A percentile compares a stretch with the other conserved stretches of the same genome.
These are phyloP conservation scores for Graphilbum fragrans DNA, from an alignment of 2,329 filamentous ascomycete genomes.

Conservation along the genomic window DNA sequence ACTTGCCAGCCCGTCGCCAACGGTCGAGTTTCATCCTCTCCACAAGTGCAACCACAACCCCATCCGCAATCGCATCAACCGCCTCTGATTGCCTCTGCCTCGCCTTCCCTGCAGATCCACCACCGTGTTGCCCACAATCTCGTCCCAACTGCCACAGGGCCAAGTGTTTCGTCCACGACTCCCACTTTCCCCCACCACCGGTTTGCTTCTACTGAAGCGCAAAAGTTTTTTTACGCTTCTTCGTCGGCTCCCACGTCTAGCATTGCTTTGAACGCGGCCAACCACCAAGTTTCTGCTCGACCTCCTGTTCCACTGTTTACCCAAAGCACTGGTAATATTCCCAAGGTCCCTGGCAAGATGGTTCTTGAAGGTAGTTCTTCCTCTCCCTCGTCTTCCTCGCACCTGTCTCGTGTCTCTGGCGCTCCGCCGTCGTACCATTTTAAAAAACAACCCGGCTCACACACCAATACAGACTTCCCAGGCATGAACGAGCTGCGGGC, in stretches of 20 bases:
- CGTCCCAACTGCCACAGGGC: constrained; percentile 41
- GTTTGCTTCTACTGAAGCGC: constrained; percentile 40
- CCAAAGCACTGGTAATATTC: constrained; percentile 30
- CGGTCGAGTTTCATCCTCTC: constrained; percentile 24
- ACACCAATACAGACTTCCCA: constrained; percentile 39
- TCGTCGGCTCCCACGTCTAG: constrained; percentile 47
- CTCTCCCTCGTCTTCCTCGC: neutral
- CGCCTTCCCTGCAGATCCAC: constrained; percentile 39
- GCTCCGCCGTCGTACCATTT: no score
- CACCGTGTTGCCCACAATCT: constrained; percentile 48
- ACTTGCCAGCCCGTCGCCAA: constrained; percentile 23
- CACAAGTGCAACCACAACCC: constrained; percentile 26
- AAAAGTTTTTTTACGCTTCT: constrained; percentile 54
- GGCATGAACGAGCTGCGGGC: constrained; percentile 43
- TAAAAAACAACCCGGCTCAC: no score
- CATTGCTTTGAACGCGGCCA: constrained; percentile 44
- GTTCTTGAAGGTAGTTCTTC: constrained; percentile 39
- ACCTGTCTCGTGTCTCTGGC: no score
- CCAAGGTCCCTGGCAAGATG: constrained; percentile 28
- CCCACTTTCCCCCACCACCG: constrained; percentile 37
- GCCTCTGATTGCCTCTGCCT: constrained; percentile 22
- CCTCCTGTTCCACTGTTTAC: constrained; percentile 64
- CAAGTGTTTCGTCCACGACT: constrained; percentile 31
- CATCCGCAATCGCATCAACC: constrained; percentile 29
- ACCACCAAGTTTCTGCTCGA: constrained; percentile 39